Conservation (phyloP, 305 asterid genomes). For the Ilex paraguariensis region DNA sequence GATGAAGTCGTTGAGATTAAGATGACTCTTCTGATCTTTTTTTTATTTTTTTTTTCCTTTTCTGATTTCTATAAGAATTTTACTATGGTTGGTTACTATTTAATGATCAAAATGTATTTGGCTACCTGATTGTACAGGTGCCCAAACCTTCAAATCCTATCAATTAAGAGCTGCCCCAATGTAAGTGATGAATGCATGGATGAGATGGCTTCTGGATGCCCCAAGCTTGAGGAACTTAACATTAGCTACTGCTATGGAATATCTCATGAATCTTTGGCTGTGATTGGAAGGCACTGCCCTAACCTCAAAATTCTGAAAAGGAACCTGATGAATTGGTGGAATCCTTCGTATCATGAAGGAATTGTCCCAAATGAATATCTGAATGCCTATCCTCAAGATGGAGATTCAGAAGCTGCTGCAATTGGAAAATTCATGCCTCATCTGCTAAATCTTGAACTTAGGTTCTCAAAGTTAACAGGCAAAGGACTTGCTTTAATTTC, state of each 20-base stretch:
- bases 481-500: constrained; percentile 63
- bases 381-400: constrained; percentile 71
- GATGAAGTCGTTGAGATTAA: neutral
- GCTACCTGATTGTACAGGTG: constrained; percentile 40
- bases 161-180: constrained; percentile 64
- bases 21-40: neutral
- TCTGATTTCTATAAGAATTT: neutral
- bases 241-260: constrained; percentile 77
- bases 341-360: constrained; percentile 54
- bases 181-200: constrained; percentile 51
- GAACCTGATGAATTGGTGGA: constrained; percentile 68
- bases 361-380: constrained; percentile 60
- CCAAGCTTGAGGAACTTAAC: constrained; percentile 66
- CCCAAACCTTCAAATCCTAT: constrained; percentile 68
- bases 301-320: constrained; percentile 42
- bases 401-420: constrained; percentile 75
- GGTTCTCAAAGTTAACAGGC: constrained; percentile 52
- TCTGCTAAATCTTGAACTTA: constrained; percentile 63
- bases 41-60: neutral
- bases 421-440: constrained; percentile 63
- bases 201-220: constrained; percentile 57
- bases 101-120: constrained; percentile 2
- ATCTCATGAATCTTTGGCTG: constrained; percentile 57
- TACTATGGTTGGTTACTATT: neutral
- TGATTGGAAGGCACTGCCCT: constrained; percentile 52